Evolutionary conservation across 148 eudicot genomes (phyloP), one percentile per base, ranked within the genome.

Genomic region (Amaranthus palmeri): DNA sequence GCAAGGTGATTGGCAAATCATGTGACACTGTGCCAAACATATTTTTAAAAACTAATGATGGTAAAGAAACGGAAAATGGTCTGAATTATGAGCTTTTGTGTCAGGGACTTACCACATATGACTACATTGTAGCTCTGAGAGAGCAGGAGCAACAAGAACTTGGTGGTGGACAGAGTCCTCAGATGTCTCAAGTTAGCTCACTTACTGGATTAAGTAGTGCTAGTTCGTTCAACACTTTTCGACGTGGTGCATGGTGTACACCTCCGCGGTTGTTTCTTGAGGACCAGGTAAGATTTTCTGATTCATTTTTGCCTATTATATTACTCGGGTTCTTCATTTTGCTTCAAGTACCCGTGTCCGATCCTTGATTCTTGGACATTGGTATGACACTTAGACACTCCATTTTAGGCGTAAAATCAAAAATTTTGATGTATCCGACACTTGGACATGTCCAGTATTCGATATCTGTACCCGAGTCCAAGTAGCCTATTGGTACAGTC

Each of bases 151-250:
- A 93, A 74, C 89, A 84, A 82, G 97, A 83, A 71, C 83, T 71
- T 54, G 97, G 87, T 61, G 93, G 93, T n/a, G 96, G 91, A 71
- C 99, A 92, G 75, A 96, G 99, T 76, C 97, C 97, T 54, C 99
- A 92, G 73, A 92, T 95, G 99, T 96, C 99, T 10, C 88, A 79
- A 67, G 92, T 75, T 44, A 96, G 99, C 88, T 96, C 99, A 57
- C 79, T 90, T 67, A 96, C 99, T n/a, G 96, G 97, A 59, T 54
- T 96, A 76, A 96, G 99, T 85, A 96, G 97, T 70, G 88, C 97
- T 63, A 96, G 99, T 72, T 96, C 99, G 55, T 88, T 96, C 61
- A 96, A 89, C 71, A 82, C 83, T 66, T 87, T 92, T 84, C 90
- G 88, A 14, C 88, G 90, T 40, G 89, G 89, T 10, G 96, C 99